These are phyloP conservation scores for Chytridiales sp. DNA, from an alignment of 371 early-diverging fungal genomes.

Conservation along the genomic window DNA sequence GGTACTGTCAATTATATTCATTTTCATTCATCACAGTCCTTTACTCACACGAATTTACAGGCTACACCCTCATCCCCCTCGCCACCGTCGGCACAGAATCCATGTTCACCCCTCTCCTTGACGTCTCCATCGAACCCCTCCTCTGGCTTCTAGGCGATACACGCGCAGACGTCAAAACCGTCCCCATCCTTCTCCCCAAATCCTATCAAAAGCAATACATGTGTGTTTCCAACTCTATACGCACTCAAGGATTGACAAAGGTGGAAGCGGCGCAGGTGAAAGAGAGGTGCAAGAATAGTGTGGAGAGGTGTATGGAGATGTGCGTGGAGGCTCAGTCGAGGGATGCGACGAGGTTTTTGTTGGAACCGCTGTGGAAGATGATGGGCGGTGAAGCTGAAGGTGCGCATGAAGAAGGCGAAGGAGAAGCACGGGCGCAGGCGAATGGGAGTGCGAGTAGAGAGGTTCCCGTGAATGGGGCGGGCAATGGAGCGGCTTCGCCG, in stretches of 20 bases:
- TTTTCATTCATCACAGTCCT: no score
- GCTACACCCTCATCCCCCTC: conserved; percentile 4
- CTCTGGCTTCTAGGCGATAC: conserved; percentile 8
- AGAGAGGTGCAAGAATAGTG: no score
- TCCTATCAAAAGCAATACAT: conserved; percentile 6
- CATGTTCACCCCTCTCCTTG: background rate
- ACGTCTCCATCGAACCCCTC: conserved; percentile 10
- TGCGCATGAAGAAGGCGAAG: conserved; percentile 5
- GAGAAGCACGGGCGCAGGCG: conserved; percentile 1
- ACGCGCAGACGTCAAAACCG: background rate
- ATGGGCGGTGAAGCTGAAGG: conserved; percentile 8
- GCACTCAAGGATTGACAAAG: background rate
- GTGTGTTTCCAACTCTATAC: no score
- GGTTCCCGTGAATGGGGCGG: no score
- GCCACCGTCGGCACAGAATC: conserved; percentile 1
- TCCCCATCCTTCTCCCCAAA: background rate
- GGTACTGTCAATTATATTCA: no score
- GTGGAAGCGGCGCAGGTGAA: background rate
- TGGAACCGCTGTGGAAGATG: conserved; percentile 4
- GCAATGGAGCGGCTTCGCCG: no score
- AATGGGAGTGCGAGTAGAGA: no score
- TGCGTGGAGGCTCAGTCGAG: conserved; percentile 5
- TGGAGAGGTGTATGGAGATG: conserved; percentile 5
- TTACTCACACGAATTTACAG: no score
- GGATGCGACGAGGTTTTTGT: conserved; percentile 11